A percentile compares a stretch with the other conserved stretches of the same genome.
Conservation (phyloP, 148 eudicot genomes). For the Pharnaceum exiguum region DNA sequence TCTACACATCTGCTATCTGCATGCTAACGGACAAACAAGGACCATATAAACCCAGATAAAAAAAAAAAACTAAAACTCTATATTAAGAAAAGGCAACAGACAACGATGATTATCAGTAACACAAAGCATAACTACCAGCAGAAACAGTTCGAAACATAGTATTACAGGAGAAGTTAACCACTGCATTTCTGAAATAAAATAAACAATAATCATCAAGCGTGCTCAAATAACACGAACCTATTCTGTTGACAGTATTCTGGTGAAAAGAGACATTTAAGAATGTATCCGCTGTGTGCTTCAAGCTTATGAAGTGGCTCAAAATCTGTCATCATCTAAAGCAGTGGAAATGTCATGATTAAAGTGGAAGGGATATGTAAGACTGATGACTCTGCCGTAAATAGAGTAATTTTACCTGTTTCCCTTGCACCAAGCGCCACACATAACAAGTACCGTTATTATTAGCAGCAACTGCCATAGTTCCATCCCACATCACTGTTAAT, state of each 20-base stretch:
- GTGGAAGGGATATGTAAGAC: neutral
- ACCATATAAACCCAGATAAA: too few species aligned
- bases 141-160: too few species aligned
- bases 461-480: constrained; percentile 96
- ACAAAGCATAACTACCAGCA: too few species aligned
- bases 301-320: constrained; percentile 97
- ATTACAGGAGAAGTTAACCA: neutral
- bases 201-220: neutral
- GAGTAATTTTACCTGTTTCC: constrained; percentile 61
- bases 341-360: constrained; percentile 11
- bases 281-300: constrained; percentile 93
- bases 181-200: too few species aligned
- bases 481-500: constrained; percentile 97
- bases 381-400: neutral
- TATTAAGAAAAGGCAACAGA: too few species aligned
- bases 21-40: too few species aligned
- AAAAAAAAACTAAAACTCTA: too few species aligned
- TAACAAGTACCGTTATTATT: constrained; percentile 90
- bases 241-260: constrained; percentile 82
- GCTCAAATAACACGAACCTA: constrained; percentile 38
- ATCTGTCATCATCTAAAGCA: constrained; percentile 84
- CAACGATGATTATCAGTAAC: too few species aligned
- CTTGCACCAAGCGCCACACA: constrained; percentile 90
- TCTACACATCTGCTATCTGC: too few species aligned
- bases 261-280: constrained; percentile 92